Conservation (phyloP, 441 rosid species). For the Bruguiera hainesii region DNA sequence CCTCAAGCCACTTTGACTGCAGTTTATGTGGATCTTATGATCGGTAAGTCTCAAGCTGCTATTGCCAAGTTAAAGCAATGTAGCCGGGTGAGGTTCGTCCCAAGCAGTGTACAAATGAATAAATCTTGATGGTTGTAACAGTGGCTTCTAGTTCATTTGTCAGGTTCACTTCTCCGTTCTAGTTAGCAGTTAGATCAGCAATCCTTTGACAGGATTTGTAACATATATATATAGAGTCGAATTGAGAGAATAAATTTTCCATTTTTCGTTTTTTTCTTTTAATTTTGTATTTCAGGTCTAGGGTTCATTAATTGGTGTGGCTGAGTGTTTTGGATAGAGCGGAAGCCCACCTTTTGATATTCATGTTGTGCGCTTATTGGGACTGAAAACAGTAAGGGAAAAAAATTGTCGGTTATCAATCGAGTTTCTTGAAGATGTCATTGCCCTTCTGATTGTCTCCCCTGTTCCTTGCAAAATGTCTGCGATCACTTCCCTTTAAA, state of each 20-base stretch:
- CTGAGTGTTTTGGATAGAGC: slow-evolving; percentile 51
- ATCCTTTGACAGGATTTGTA: slow-evolving; percentile 65
- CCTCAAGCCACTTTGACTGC: slow-evolving; percentile 75
- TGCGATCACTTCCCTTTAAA: neutral
- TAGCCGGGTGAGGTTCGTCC: slow-evolving; percentile 60
- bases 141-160: slow-evolving; percentile 25
- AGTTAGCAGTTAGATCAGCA: slow-evolving; percentile 56
- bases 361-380: slow-evolving; percentile 29
- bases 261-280: slow-evolving; percentile 5
- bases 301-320: slow-evolving; percentile 55
- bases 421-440: neutral
- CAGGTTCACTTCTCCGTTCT: slow-evolving; percentile 26
- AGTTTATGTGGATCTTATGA: slow-evolving; percentile 66
- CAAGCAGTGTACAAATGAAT: slow-evolving; percentile 42
- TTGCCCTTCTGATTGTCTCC: neutral
- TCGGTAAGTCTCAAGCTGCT: slow-evolving; percentile 78
- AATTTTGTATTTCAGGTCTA: slow-evolving; percentile 29
- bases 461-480: neutral
- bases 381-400: slow-evolving; percentile 18
- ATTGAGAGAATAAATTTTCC: slow-evolving; percentile 46
- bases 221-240: slow-evolving; percentile 53
- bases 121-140: slow-evolving; percentile 39
- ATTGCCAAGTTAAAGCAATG: slow-evolving; percentile 69
- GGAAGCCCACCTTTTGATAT: slow-evolving; percentile 42
- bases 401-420: slow-evolving; percentile 20